Conservation (phyloP, 176 grass and related monocot genomes). For the Musa beccarii region DNA sequence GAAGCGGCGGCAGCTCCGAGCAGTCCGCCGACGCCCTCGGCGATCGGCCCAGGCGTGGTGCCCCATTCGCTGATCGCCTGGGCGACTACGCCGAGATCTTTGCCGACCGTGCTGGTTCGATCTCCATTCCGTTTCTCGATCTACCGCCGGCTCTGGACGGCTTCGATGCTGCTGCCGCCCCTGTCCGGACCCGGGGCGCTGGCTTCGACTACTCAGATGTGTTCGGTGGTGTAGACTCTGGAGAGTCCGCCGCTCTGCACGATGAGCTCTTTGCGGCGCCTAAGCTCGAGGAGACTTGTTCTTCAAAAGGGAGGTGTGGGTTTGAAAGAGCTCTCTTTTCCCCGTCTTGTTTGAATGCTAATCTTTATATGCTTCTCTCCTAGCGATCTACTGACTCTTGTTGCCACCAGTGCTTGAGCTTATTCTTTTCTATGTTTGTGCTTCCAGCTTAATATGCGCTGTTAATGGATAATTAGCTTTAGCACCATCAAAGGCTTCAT, state of each 20-base stretch:
- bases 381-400: too few species aligned
- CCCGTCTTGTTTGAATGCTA: too few species aligned
- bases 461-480: too few species aligned
- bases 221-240: constrained; percentile 54
- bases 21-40: constrained; percentile 48
- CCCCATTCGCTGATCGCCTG: not conserved
- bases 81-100: constrained; percentile 78
- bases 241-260: constrained; percentile 40
- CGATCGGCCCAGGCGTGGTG: constrained; percentile 36
- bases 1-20: constrained; percentile 1
- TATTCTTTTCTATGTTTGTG: too few species aligned
- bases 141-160: constrained; percentile 31
- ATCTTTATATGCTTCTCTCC: too few species aligned
- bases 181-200: not conserved
- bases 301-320: constrained; percentile 23
- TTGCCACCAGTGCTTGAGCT: too few species aligned
- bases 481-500: too few species aligned
- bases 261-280: constrained; percentile 48
- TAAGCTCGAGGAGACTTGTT: constrained; percentile 38
- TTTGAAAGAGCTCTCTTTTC: too few species aligned
- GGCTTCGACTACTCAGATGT: constrained; percentile 59
- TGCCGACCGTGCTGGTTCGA: constrained; percentile 51
- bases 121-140: constrained; percentile 90
- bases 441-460: too few species aligned
- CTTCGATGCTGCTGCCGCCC: constrained; percentile 4